Evolutionary conservation across 2,329 filamentous ascomycete species (phyloP).

Genomic region (Leptosphaerulina australis): DNA sequence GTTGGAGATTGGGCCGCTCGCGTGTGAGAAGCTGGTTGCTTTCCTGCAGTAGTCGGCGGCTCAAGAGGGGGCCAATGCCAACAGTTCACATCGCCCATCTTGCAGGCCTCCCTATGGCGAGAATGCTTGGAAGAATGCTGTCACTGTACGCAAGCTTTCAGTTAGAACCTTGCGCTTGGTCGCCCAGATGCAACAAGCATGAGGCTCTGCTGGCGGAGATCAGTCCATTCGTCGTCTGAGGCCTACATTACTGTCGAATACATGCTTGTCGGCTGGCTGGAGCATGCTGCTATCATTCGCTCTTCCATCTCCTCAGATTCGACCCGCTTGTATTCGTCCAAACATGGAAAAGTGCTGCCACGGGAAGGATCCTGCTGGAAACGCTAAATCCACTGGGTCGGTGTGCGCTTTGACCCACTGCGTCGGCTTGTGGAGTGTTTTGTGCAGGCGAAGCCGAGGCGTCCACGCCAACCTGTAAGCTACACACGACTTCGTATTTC

Average conservation of each 20-base stretch:
- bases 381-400: slow-evolving; percentile 19
- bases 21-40: neutral
- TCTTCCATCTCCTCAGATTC: neutral
- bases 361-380: slow-evolving; percentile 15
- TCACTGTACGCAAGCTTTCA: slow-evolving; percentile 15
- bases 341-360: slow-evolving; percentile 8
- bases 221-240: slow-evolving; percentile 16
- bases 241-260: neutral
- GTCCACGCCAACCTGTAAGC: slow-evolving; percentile 6
- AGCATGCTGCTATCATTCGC: slow-evolving; percentile 6
- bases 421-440: slow-evolving; percentile 12
- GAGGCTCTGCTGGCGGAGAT: slow-evolving; percentile 29
- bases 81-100: slow-evolving; percentile 14
- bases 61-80: slow-evolving; percentile 13
- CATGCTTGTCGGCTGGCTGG: neutral
- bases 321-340: slow-evolving; percentile 7
- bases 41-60: neutral
- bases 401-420: slow-evolving; percentile 8
- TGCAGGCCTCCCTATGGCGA: slow-evolving; percentile 2
- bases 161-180: slow-evolving; percentile 9
- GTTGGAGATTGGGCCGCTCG: slow-evolving; percentile 8
- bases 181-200: slow-evolving; percentile 7
- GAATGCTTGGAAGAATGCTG: slow-evolving; percentile 14
- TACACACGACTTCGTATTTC: slow-evolving; percentile 5
- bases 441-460: slow-evolving; percentile 19